A percentile compares a stretch with the other conserved stretches of the same genome.
phyloP scores from a whole-genome alignment of 345 rosid species.

The Eucalyptus marginata region DNA sequence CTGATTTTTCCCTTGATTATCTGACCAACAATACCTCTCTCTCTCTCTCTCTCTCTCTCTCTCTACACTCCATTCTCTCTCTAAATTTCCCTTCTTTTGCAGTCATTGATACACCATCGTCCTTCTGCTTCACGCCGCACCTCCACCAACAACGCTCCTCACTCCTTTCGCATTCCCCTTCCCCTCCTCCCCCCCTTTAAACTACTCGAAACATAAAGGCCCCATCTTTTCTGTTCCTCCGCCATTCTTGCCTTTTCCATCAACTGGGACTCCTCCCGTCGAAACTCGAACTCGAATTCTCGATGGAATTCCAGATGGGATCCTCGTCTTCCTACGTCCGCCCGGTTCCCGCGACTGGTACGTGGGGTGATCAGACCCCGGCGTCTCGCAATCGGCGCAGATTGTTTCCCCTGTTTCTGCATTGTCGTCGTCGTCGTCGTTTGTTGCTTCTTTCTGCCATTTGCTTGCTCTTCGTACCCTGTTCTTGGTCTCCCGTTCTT shows the following conservation, averaged over 20 bases:
- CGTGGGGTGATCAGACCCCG: not conserved
- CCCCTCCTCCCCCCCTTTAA: not conserved
- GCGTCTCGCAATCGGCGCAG: not conserved
- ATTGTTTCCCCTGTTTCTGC: not conserved
- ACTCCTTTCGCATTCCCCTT: not conserved
- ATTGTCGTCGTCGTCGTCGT: not conserved
- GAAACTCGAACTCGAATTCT: not conserved
- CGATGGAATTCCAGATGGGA: not conserved
- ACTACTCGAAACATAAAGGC: not conserved
- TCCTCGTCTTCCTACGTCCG: not conserved
- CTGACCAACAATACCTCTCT: not conserved
- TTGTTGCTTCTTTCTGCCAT: not conserved
- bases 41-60: not conserved
- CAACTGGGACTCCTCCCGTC: not conserved
- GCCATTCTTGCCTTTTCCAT: not conserved
- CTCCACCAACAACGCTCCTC: not conserved
- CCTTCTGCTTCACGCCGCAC: not conserved
- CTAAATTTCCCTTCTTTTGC: not conserved
- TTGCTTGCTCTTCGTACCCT: not conserved
- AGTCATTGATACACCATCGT: not conserved
- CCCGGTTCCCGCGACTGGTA: not conserved
- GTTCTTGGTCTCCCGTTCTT: not conserved
- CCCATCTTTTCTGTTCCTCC: not conserved
- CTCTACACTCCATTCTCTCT: not conserved
- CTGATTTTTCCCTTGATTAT: not conserved